These are phyloP conservation scores for Pichia kudriavzevii DNA, from an alignment of 1,139 yeast species.

Conservation along the genomic window DNA sequence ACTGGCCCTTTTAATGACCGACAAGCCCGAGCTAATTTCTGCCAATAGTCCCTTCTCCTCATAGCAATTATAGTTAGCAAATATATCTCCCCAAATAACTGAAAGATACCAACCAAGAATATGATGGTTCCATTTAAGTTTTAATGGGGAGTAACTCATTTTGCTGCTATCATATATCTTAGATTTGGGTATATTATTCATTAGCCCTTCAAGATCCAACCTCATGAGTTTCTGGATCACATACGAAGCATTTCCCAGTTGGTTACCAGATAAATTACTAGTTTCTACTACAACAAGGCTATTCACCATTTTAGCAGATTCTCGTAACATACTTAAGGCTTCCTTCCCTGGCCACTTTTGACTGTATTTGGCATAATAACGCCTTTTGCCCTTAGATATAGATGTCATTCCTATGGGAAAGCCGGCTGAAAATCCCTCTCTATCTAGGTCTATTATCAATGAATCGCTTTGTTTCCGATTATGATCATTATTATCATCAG, in stretches of 20 bases:
- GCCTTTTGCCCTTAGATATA: constrained; percentile 52
- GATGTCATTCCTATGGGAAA: constrained; percentile 59
- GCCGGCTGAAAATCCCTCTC: constrained; percentile 30
- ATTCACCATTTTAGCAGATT: constrained; percentile 26
- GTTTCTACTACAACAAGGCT: constrained; percentile 34
- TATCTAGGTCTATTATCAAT: constrained; percentile 13
- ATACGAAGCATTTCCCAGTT: constrained; percentile 12
- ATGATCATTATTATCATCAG: neutral
- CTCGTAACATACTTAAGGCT: constrained; percentile 39
- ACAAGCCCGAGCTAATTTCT: constrained; percentile 34
- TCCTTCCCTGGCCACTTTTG: constrained; percentile 57
- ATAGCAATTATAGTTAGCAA: constrained; percentile 33
- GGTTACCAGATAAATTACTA: constrained; percentile 20
- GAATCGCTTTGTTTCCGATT: neutral
- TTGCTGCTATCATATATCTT: constrained; percentile 29
- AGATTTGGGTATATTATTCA: constrained; percentile 26
- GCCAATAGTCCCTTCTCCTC: constrained; percentile 18
- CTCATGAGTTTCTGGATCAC: constrained; percentile 18
- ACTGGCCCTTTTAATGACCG: constrained; percentile 39
- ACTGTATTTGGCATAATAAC: constrained; percentile 41
- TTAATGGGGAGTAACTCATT: constrained; percentile 39
- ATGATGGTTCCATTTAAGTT: constrained; percentile 52
- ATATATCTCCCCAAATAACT: constrained; percentile 59
- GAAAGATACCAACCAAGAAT: constrained; percentile 76
- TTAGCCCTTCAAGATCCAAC: constrained; percentile 18